Conservation (phyloP, 2,329 filamentous ascomycete genomes). For the Tolypocladium album region DNA sequence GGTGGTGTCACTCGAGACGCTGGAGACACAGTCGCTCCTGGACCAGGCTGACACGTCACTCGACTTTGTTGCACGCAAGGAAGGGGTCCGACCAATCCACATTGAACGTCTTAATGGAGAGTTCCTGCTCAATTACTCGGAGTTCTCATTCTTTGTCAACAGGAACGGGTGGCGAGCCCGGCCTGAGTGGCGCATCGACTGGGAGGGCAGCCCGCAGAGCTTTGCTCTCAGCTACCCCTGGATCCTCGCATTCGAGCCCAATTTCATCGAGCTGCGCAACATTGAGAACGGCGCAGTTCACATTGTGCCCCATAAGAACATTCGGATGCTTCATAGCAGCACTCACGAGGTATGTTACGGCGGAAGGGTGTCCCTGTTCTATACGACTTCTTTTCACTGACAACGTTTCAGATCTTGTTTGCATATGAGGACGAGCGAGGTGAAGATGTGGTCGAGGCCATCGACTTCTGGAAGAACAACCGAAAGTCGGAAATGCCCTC, state of each 20-base stretch:
- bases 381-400: background rate
- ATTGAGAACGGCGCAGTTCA: conserved; percentile 92
- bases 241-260: conserved; percentile 93
- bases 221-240: conserved; percentile 96
- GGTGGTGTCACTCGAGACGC: conserved; percentile 89
- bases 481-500: conserved; percentile 33
- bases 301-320: conserved; percentile 93
- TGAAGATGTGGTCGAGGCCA: conserved; percentile 84
- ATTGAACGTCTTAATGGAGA: conserved; percentile 96
- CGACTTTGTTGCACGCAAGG: conserved; percentile 90
- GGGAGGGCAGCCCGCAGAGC: conserved; percentile 85
- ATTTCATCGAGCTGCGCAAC: conserved; percentile 93
- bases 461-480: conserved; percentile 88
- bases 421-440: conserved; percentile 94
- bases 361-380: too few species aligned
- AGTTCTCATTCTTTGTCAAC: conserved; percentile 99
- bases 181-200: conserved; percentile 94
- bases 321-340: conserved; percentile 93
- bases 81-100: conserved; percentile 89
- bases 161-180: conserved; percentile 94
- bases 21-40: conserved; percentile 94
- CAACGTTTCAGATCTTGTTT: conserved; percentile 66
- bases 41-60: conserved; percentile 97
- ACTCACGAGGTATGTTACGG: conserved; percentile 72
- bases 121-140: conserved; percentile 94